phyloP scores from a whole-genome alignment of 1,284 basidiomycete species.

The Ceratobasidium sp. region DNA sequence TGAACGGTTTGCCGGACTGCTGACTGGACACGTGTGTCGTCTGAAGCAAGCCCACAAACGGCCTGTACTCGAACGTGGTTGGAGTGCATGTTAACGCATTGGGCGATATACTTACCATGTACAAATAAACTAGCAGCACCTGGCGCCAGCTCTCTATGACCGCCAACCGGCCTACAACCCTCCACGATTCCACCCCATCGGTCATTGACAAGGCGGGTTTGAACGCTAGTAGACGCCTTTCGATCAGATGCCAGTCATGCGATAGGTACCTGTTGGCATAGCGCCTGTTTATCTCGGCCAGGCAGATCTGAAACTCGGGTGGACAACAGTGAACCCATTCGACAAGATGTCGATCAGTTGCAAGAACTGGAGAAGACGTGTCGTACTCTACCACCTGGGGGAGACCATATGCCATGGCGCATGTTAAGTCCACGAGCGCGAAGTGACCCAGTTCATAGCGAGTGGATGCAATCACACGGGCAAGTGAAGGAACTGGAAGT shows the following conservation, averaged over 20 bases:
- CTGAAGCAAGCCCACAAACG: constrained; percentile 9
- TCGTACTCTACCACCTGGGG: constrained; percentile 5
- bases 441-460: background rate
- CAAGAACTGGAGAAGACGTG: background rate
- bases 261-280: background rate
- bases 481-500: background rate
- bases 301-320: background rate
- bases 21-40: constrained; percentile 11
- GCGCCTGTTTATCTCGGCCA: constrained; percentile 2
- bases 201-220: background rate
- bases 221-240: background rate
- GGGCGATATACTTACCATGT: constrained; percentile 9
- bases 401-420: constrained; percentile 8
- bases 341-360: background rate
- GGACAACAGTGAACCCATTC: constrained; percentile 11
- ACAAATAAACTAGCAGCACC: constrained; percentile 14
- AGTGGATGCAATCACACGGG: background rate
- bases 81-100: background rate
- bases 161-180: background rate
- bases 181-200: background rate
- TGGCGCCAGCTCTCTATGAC: constrained; percentile 31
- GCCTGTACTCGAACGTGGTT: background rate
- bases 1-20: constrained; percentile 9
- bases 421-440: background rate
- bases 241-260: background rate